Conservation (phyloP, 2,329 filamentous ascomycete species). For the Chaetomium sp. region DNA sequence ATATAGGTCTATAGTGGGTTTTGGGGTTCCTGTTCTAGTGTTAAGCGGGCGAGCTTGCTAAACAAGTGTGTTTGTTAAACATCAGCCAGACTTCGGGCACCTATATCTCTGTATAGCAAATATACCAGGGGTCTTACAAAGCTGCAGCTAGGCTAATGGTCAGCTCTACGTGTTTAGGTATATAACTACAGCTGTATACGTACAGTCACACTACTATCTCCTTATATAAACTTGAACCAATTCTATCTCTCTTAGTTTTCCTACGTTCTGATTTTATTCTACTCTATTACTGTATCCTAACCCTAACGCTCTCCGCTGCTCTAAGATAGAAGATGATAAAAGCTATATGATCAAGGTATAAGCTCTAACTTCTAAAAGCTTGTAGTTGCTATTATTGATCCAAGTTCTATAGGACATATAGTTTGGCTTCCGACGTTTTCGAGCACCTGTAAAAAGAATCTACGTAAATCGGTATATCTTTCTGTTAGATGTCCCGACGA, state of each 20-base stretch:
- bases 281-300: conserved; percentile 3
- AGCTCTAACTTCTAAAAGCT: conserved; percentile 1
- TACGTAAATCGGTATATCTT: conserved; percentile 8
- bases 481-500: conserved; percentile 7
- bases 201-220: conserved; percentile 3
- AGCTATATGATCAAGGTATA: conserved; percentile 4
- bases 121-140: too few relatives aligned
- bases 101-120: too few relatives aligned
- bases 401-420: conserved; percentile 6
- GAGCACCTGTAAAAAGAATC: conserved; percentile 7
- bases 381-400: conserved; percentile 4
- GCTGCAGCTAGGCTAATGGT: too few relatives aligned
- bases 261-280: conserved; percentile 5
- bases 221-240: conserved; percentile 5
- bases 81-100: too few relatives aligned
- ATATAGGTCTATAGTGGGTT: too few relatives aligned
- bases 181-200: too few relatives aligned
- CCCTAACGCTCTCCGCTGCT: not conserved
- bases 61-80: too few relatives aligned
- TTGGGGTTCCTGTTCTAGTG: too few relatives aligned
- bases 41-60: too few relatives aligned
- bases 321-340: conserved; percentile 7
- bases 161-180: conserved; percentile 8
- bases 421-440: conserved; percentile 9
- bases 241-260: conserved; percentile 1